Evolutionary conservation across 2,329 filamentous ascomycete species (phyloP).

Genomic region (Fonsecaea monophora): DNA sequence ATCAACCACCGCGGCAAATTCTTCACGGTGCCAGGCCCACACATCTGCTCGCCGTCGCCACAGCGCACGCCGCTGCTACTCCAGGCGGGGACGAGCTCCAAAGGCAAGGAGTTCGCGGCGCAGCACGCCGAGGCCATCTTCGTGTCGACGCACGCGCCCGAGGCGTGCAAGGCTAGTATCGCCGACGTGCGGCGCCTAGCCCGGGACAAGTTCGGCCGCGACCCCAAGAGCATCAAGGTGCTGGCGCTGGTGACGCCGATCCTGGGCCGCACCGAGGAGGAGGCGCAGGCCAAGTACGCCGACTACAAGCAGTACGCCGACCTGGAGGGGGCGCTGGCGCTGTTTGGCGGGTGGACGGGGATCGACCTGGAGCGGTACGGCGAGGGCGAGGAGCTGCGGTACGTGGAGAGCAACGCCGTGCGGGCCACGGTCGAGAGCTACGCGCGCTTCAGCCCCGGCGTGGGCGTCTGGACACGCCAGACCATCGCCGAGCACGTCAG

Average conservation of each 20-base stretch:
- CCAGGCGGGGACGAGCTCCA: slow-evolving; percentile 66
- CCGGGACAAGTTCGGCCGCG: slow-evolving; percentile 58
- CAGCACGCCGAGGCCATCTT: slow-evolving; percentile 68
- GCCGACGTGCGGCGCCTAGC: slow-evolving; percentile 61
- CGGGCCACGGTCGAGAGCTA: slow-evolving; percentile 47
- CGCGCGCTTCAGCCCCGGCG: slow-evolving; percentile 12
- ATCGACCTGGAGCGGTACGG: slow-evolving; percentile 64
- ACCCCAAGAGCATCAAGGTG: slow-evolving; percentile 64
- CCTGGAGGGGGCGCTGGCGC: slow-evolving; percentile 60
- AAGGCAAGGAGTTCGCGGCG: slow-evolving; percentile 63
- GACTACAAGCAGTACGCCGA: slow-evolving; percentile 60
- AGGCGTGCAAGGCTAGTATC: slow-evolving; percentile 60
- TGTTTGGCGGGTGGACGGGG: slow-evolving; percentile 65
- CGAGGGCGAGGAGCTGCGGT: slow-evolving; percentile 66
- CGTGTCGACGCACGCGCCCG: slow-evolving; percentile 63
- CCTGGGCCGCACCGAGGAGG: slow-evolving; percentile 58
- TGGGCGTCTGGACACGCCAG: slow-evolving; percentile 47
- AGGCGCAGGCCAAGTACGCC: slow-evolving; percentile 60
- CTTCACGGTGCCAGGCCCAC: slow-evolving; percentile 53
- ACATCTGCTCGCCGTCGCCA: slow-evolving; percentile 62
- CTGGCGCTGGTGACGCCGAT: slow-evolving; percentile 59
- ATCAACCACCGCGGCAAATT: slow-evolving; percentile 69
- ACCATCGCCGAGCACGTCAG: slow-evolving; percentile 54
- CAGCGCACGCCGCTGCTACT: slow-evolving; percentile 64
- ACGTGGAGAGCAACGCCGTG: slow-evolving; percentile 60